phyloP scores from a whole-genome alignment of 345 rosid species.

The Eucalyptus grandis region DNA sequence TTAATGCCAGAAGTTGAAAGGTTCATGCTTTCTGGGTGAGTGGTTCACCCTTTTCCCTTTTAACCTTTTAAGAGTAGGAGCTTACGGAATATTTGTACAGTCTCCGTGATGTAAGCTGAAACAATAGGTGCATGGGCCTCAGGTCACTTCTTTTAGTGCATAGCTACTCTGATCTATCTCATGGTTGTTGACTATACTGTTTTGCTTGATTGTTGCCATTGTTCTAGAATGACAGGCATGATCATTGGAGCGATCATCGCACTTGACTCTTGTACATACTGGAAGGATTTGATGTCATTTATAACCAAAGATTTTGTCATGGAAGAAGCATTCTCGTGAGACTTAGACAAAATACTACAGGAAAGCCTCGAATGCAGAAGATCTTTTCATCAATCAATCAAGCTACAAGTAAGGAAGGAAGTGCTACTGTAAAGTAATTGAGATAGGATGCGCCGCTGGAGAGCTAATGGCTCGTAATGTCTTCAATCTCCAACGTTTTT shows the following conservation, averaged over 20 bases:
- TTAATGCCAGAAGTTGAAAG: not conserved
- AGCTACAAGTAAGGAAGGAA: not conserved
- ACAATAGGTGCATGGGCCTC: not conserved
- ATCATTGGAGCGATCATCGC: not conserved
- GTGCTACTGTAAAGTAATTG: not conserved
- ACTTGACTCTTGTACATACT: not conserved
- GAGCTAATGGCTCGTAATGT: not conserved
- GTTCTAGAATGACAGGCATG: not conserved
- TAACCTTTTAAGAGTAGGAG: not conserved
- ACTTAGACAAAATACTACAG: not conserved
- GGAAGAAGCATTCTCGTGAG: not conserved
- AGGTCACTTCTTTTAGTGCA: not conserved
- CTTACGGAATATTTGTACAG: not conserved
- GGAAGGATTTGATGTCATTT: not conserved
- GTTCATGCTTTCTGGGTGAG: not conserved
- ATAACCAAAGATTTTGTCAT: not conserved
- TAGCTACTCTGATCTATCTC: not conserved
- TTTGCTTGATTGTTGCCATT: not conserved
- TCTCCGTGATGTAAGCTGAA: not conserved
- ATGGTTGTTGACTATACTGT: not conserved
- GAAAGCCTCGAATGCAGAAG: not conserved
- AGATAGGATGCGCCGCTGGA: not conserved
- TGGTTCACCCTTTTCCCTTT: not conserved
- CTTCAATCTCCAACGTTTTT: not conserved
- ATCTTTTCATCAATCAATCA: not conserved